Percentiles rank a stretch among this genome's conserved stretches.
These are phyloP conservation scores for Planoprotostelium fungivorum DNA, from an alignment of 78 protist species.

Conservation along the genomic window DNA sequence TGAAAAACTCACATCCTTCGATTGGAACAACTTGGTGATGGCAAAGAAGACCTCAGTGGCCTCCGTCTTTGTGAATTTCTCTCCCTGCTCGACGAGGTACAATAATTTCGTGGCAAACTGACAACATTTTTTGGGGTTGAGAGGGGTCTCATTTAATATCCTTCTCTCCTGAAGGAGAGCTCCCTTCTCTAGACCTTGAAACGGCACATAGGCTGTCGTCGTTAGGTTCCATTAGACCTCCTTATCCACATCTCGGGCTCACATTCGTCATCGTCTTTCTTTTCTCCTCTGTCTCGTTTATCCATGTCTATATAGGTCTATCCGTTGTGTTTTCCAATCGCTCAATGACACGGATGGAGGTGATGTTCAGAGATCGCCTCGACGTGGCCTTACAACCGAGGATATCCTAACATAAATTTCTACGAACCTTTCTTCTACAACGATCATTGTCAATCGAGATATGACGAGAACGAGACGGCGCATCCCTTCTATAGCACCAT, in stretches of 20 bases:
- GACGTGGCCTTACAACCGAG: too few species aligned
- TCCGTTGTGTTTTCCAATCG: too few species aligned
- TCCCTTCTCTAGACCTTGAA: slow-evolving; percentile 81
- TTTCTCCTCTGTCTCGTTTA: too few species aligned
- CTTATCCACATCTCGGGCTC: background rate
- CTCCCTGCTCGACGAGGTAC: slow-evolving; percentile 89
- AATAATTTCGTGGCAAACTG: slow-evolving; percentile 85
- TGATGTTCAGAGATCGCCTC: too few species aligned
- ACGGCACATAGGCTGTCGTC: slow-evolving; percentile 53
- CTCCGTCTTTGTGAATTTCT: slow-evolving; percentile 77
- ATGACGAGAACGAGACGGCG: too few species aligned
- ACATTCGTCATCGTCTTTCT: slow-evolving; percentile 34
- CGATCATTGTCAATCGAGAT: too few species aligned
- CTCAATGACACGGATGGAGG: too few species aligned
- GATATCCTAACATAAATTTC: too few species aligned
- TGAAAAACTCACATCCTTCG: slow-evolving; percentile 66
- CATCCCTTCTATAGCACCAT: too few species aligned
- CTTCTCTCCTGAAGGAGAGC: slow-evolving; percentile 93
- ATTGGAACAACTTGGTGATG: slow-evolving; percentile 93
- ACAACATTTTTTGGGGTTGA: slow-evolving; percentile 77
- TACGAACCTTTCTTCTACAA: too few species aligned
- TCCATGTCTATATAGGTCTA: too few species aligned
- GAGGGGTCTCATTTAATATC: slow-evolving; percentile 76
- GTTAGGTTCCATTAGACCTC: background rate
- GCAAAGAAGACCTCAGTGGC: slow-evolving; percentile 95